Evolutionary conservation across 139 green algal genomes (phyloP).

Genomic region (Tetradesmus obliquus): DNA sequence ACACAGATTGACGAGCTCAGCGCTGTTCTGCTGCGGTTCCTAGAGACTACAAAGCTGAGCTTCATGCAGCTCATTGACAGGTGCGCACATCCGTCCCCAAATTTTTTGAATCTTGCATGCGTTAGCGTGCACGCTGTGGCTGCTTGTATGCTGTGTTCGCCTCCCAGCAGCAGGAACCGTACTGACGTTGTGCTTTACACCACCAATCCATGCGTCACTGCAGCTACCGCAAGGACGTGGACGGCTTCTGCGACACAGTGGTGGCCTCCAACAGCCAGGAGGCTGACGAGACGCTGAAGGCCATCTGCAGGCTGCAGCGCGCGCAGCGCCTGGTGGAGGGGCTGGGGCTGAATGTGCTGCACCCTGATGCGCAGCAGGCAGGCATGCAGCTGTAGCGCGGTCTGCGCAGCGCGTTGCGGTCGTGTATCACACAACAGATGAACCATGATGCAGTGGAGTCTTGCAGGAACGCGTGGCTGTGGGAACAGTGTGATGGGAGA

Average conservation of each 20-base stretch:
- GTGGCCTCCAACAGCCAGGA: background rate
- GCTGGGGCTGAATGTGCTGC: conserved; percentile 12
- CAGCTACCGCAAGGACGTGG: conserved; percentile 28
- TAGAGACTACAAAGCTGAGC: conserved; percentile 49
- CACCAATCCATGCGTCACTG: background rate
- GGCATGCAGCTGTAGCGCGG: background rate
- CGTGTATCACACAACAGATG: no score
- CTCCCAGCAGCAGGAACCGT: no score
- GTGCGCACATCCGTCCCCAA: conserved; percentile 15
- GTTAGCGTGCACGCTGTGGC: background rate
- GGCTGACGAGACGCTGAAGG: conserved; percentile 13
- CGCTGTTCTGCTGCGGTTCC: conserved; percentile 1
- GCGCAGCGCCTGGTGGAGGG: conserved; percentile 17
- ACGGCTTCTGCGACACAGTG: background rate
- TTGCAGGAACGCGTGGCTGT: background rate
- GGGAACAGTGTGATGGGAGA: no score
- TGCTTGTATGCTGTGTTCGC: background rate
- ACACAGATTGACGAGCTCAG: conserved; percentile 54
- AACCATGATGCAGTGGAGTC: background rate
- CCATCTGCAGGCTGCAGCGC: background rate
- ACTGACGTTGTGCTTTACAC: background rate
- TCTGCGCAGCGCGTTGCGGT: no score
- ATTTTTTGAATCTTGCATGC: background rate
- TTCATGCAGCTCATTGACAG: conserved; percentile 55
- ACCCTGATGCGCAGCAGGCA: background rate